A percentile compares a stretch with the other conserved stretches of the same genome.
phyloP scores from a whole-genome alignment of 2,329 filamentous ascomycete genomes.

The Aspergillus pseudoterreus region DNA sequence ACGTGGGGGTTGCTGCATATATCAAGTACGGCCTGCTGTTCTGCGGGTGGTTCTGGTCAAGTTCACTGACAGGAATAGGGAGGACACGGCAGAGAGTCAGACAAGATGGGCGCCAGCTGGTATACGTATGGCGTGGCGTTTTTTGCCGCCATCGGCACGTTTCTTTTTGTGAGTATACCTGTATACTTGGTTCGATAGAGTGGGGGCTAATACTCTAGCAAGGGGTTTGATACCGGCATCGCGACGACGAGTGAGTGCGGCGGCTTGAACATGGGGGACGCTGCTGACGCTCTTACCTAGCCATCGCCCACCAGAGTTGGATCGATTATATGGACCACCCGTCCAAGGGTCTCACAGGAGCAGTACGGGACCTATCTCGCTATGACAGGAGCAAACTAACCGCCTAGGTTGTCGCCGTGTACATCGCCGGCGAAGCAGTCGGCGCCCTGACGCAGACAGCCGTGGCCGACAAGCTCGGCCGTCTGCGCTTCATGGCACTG shows the following conservation, averaged over 20 bases:
- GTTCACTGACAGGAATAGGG: not conserved
- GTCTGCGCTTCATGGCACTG: conserved; percentile 53
- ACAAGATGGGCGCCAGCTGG: conserved; percentile 17
- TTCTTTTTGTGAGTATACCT: conserved; percentile 50
- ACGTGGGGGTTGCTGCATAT: not conserved
- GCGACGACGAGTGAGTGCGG: conserved; percentile 52
- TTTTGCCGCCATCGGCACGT: conserved; percentile 58
- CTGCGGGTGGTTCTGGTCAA: not conserved
- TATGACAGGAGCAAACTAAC: not conserved
- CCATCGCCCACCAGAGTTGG: conserved; percentile 59
- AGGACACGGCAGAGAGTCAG: not conserved
- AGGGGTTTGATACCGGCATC: conserved; percentile 60
- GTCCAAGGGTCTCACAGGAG: conserved; percentile 53
- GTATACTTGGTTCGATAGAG: not conserved
- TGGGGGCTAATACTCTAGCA: conserved; percentile 3
- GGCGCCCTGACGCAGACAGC: conserved; percentile 53
- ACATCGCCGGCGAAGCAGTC: conserved; percentile 57
- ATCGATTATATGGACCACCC: conserved; percentile 57
- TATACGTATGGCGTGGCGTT: conserved; percentile 52
- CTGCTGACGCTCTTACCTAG: conserved; percentile 21
- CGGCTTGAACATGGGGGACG: not conserved
- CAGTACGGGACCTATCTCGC: conserved; percentile 31
- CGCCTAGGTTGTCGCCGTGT: conserved; percentile 51
- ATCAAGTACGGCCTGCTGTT: not conserved
- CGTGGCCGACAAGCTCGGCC: conserved; percentile 52